phyloP scores from a whole-genome alignment of 2,329 filamentous ascomycete species.

The Lanzia echinophila region DNA sequence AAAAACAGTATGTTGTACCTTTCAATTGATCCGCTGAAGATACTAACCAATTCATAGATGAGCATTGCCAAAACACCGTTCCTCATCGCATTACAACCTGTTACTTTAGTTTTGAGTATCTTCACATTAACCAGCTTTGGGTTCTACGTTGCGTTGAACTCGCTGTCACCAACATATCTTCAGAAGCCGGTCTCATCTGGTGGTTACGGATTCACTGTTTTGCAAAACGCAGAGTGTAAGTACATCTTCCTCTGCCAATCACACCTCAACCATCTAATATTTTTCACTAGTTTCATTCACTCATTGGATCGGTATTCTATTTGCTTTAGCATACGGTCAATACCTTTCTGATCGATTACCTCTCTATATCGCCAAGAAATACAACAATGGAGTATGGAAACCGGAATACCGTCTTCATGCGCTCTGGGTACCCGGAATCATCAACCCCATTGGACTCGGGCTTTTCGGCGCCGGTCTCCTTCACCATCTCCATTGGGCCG shows the following conservation, averaged over 20 bases:
- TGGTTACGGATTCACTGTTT: constrained; percentile 36
- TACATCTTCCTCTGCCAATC: neutral
- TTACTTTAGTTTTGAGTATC: constrained; percentile 33
- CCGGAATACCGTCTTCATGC: constrained; percentile 21
- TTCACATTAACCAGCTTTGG: constrained; percentile 21
- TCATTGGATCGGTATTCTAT: constrained; percentile 34
- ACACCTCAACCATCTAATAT: neutral
- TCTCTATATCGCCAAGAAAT: constrained; percentile 15
- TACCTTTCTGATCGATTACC: constrained; percentile 34
- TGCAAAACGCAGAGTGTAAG: constrained; percentile 30
- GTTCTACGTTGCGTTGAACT: constrained; percentile 12
- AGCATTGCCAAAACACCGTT: constrained; percentile 17
- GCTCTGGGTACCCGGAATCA: neutral
- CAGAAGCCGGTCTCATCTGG: constrained; percentile 31
- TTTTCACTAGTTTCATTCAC: constrained; percentile 28
- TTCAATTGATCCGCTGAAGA: neutral
- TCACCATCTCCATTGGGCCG: neutral
- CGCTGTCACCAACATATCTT: constrained; percentile 27
- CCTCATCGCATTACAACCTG: constrained; percentile 28
- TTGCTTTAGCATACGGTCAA: constrained; percentile 31
- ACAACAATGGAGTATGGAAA: constrained; percentile 12
- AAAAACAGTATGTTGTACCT: neutral
- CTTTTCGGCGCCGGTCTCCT: neutral
- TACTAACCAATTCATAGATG: neutral
- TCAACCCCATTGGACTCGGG: neutral